Evolutionary conservation across 345 rosid genomes (phyloP).

Genomic region (Clausena lansium): DNA sequence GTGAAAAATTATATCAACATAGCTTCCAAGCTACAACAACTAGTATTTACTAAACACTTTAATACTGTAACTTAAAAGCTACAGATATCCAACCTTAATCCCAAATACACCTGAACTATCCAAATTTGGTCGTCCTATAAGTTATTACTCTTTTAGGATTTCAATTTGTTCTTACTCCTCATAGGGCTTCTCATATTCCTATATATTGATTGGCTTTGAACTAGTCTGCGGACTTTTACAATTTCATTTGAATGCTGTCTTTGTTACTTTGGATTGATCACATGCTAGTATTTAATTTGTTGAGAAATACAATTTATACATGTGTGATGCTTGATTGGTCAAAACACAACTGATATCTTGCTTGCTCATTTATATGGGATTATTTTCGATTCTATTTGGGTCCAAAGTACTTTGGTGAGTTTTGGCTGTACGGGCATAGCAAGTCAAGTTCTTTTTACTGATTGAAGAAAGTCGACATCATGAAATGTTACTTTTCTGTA

Average conservation of each 20-base stretch:
- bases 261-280: not conserved
- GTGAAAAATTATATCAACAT: no score
- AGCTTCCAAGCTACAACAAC: no score
- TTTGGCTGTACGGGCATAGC: not conserved
- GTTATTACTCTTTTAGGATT: constrained; percentile 16
- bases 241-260: not conserved
- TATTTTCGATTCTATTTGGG: not conserved
- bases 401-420: not conserved
- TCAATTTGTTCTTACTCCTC: not conserved
- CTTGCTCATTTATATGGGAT: not conserved
- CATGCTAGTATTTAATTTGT: not conserved
- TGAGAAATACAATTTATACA: not conserved
- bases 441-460: not conserved
- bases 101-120: no score
- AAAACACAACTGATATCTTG: not conserved
- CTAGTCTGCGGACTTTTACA: not conserved
- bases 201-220: not conserved
- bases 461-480: not conserved
- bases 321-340: not conserved
- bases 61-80: no score
- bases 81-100: no score
- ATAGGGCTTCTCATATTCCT: not conserved
- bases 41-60: no score
- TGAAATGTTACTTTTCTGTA: constrained; percentile 24
- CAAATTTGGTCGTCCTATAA: constrained; percentile 70